Base-by-base conservation (phyloP, 2,329 filamentous ascomycete genomes). In the Graphiopsis chlorocephala region DNA sequence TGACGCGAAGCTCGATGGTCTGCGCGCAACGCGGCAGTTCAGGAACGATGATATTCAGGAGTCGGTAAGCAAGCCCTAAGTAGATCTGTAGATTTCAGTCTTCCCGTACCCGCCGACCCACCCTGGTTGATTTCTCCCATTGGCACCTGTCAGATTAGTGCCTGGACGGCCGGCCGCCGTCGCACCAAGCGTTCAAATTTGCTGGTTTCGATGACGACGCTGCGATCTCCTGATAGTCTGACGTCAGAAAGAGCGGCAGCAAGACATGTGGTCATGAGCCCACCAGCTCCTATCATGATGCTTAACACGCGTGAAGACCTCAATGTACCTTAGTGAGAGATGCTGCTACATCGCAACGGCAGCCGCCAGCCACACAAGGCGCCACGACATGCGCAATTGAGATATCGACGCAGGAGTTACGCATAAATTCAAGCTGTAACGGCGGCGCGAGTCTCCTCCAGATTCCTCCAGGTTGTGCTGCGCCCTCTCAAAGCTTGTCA, bases 391-490 rank as follows among this genome's bases (percentile, higher is more conserved):
- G 38, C 38, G 38, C 38, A 45, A 45, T n/a, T n/a, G 14, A 45
- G 38, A 45, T 45, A n/a, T 10, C 14, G 38, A 45, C 38, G 38
- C 38, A 45, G 38, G 38, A 45, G 38, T 45, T 45, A 20, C 38
- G 38, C 38, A 45, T n/a, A n/a, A n/a, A 38, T 25, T 28, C 17
- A 62, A 52, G n/a, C 20, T 50, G 25, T 23, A 62, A 62, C 60
- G 48, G n/a, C 23, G 48, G 60, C 31, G 60, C 5, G 12, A 42
- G 23, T n/a, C 35, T 20, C 58, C 33, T n/a, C 28, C 20, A 45
- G n/a, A n/a, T n/a, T n/a, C 60, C 48, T 35, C 60, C 60, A 62
- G 60, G 47, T 62, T 42, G 60, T 55, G 48, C 60, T 62, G 60
- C 60, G 60, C 60, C 59, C 31, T 23, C 48, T 15, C 10, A 62